Base-by-base conservation (phyloP, 2,329 filamentous ascomycete species). In the Neonectria faginata region DNA sequence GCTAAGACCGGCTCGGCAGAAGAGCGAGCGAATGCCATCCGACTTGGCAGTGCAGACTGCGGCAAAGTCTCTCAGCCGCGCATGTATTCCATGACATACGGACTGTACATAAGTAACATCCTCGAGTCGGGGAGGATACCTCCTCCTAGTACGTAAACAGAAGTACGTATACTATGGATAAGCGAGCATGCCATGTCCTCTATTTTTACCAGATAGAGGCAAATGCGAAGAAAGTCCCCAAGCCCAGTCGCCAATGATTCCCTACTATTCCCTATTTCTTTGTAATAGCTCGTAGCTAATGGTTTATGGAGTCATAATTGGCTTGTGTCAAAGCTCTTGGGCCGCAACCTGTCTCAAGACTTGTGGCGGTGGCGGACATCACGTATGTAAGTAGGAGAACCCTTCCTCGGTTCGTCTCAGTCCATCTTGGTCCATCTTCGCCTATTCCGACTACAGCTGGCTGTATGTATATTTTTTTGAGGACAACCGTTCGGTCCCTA, bases 1-100 rank as follows among this genome's bases (percentile, higher is more conserved):
- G 47, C 53, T 20, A 42, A 42, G 39, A 42, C n/a, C 29, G 45
- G 14, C 54, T 45, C 56, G 39, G 57, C 22, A 62, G 41, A 52
- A 44, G 8, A 41, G 16, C 47, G 20, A 29, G 11, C 25, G 22
- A 62, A 57, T 52, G n/a, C 29, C 48, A n/a, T 11, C 29, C 42
- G 45, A 52, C 47, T 36, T n/a, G 29, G 16, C 42, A 42, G n/a
- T 20, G n/a, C 39, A 42, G 48, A 33, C 29, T 48, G 50, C 54
- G 54, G n/a, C 18, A 33, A 20, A 20, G 25, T 51, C 48, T 51
- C 48, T 51, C 48, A 51, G 48, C 48, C 48, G 48, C 48, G 48
- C 48, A 51, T 31, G 11, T 20, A 16, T 51, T 25, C 22, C 22
- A 22, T 22, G 47, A 51, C 27, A 33, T 33, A 51, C 29, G n/a